Base-by-base conservation (phyloP, 257 asterid species). In the Leptodermis oblonga region DNA sequence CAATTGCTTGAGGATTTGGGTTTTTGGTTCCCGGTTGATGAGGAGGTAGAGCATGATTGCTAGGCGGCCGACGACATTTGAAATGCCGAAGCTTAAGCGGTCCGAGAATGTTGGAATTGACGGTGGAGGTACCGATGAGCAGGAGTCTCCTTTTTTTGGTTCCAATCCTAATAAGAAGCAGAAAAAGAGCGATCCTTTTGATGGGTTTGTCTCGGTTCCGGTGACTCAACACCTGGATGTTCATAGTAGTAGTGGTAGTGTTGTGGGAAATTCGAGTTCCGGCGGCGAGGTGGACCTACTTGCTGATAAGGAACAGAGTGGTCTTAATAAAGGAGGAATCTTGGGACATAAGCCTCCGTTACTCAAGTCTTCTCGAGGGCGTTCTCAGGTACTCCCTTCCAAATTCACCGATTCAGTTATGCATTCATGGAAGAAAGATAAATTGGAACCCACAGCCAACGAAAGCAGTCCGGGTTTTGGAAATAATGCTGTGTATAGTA, bases 351-450 rank as follows among this genome's bases (percentile, higher is more conserved):
- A 77, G 70, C 89, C 88, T 70, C 95, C 94, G 3, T 60, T 86
- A 68, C 70, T 87, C 77, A 94, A 79, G 80, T 87, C 96, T 51
- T 87, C 99, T 0, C 81, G 96, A 46, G 96, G 96, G n/a, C 91
- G 96, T 34, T 70, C 70, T 70, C 88, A 86, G 74, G 82, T 74
- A 4, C 86, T 88, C 26, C 96, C 97, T 2, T 72, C 67, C 52
- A 88, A 78, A 62, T 87, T 79, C 48, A 82, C 46, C 3, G 96
- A 93, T 68, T 85, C 96, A 0, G 86, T 90, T 65, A 20, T 91
- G 73, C 87, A 78, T 61, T 78, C 86, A 0, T 85, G 93, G 98
- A 87, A 79, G 86, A 85, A 87, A 54, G 96, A 80, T 13, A 85
- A 78, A 68, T 12, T 78, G 3, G 84, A 73, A 33, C 45, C 76